Percentiles rank a stretch among this genome's conserved stretches.
Conservation (phyloP, 2,329 filamentous ascomycete species). For the Penicillium occitanis region DNA sequence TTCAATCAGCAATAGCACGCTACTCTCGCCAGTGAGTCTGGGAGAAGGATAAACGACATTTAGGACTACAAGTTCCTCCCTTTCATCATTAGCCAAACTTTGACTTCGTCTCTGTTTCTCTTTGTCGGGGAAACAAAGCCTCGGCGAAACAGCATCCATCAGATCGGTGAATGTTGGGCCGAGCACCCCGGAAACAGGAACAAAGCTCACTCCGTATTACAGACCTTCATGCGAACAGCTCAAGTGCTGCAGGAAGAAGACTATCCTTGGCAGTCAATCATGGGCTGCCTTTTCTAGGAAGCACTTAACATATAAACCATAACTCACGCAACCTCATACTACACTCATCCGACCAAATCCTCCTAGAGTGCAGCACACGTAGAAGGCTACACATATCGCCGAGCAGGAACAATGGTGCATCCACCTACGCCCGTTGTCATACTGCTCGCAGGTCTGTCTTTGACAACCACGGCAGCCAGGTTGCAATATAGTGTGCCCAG, state of each 20-base stretch:
- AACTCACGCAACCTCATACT: background rate
- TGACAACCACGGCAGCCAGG: background rate
- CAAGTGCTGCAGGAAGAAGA: background rate
- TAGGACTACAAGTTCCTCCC: background rate
- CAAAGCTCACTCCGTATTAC: background rate
- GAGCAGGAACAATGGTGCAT: background rate
- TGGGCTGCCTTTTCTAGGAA: background rate
- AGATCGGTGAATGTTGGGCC: constrained; percentile 1
- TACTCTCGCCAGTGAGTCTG: background rate
- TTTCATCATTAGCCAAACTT: background rate
- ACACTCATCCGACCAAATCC: background rate
- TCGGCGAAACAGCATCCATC: background rate
- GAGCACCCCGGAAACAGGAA: background rate
- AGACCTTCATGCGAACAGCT: background rate
- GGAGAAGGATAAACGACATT: background rate
- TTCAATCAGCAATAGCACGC: background rate
- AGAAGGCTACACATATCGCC: background rate
- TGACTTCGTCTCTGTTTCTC: background rate
- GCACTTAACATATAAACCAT: background rate
- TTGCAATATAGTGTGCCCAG: constrained; percentile 7
- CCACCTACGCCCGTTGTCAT: background rate
- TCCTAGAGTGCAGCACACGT: background rate
- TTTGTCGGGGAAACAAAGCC: background rate
- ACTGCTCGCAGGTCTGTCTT: background rate
- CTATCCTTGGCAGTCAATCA: background rate